Evolutionary conservation across 2,329 filamentous ascomycete species (phyloP).

Genomic region (Ceratocystis harringtonii): DNA sequence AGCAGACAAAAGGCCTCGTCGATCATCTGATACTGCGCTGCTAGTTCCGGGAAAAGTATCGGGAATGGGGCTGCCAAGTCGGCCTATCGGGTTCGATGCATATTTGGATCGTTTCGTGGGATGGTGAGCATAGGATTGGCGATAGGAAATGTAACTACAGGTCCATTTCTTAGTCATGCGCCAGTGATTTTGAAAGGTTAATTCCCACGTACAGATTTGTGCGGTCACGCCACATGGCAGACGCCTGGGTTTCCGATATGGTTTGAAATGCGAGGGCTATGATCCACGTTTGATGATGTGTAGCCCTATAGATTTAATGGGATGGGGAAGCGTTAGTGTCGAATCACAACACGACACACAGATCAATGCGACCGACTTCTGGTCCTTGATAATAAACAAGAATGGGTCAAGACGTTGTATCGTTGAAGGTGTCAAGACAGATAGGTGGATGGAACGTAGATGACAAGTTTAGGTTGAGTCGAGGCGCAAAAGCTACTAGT

Average conservation of each 20-base stretch:
- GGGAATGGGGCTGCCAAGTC: conserved; percentile 43
- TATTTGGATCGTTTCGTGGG: conserved; percentile 72
- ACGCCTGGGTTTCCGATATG: conserved; percentile 23
- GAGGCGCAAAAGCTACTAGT: neutral
- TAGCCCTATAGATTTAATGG: neutral
- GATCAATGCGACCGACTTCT: neutral
- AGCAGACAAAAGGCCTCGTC: conserved; percentile 69
- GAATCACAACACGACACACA: neutral
- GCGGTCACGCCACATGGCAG: conserved; percentile 95
- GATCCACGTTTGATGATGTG: neutral
- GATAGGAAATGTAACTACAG: conserved; percentile 88
- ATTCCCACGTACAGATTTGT: conserved; percentile 68
- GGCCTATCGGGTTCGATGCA: conserved; percentile 28
- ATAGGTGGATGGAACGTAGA: neutral
- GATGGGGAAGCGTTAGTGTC: neutral
- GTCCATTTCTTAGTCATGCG: conserved; percentile 8
- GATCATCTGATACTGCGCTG: conserved; percentile 33
- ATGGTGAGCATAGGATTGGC: conserved; percentile 94
- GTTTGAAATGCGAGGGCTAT: neutral
- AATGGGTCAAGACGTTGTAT: neutral
- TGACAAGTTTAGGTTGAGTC: neutral
- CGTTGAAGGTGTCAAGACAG: neutral
- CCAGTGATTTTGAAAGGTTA: conserved; percentile 2
- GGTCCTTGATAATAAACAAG: neutral
- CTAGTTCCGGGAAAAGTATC: conserved; percentile 40